phyloP scores from a whole-genome alignment of 495 filamentous ascomycete genomes.

The Achaetomiella virescens region DNA sequence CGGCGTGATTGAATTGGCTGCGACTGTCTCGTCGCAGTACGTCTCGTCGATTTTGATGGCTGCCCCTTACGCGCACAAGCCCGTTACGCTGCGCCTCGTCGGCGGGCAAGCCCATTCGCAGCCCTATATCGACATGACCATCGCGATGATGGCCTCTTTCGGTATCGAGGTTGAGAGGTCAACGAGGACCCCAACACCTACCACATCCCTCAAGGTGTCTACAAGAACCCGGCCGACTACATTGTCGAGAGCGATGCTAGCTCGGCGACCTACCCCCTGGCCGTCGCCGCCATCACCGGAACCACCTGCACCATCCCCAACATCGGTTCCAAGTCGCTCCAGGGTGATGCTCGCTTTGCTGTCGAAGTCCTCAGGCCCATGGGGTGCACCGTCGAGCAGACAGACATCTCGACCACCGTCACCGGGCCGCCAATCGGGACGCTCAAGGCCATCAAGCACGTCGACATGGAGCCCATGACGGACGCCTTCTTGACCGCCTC shows the following conservation, averaged over 20 bases:
- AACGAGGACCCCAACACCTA: slow-evolving; percentile 75
- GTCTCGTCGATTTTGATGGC: slow-evolving; percentile 96
- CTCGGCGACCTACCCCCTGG: slow-evolving; percentile 93
- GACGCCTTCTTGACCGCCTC: slow-evolving; percentile 96
- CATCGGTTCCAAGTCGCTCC: slow-evolving; percentile 84
- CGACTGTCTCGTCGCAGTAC: slow-evolving; percentile 94
- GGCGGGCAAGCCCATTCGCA: slow-evolving; percentile 96
- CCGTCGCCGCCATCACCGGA: slow-evolving; percentile 89
- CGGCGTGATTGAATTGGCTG: slow-evolving; percentile 83
- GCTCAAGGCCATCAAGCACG: slow-evolving; percentile 58
- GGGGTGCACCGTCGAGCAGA: slow-evolving; percentile 88
- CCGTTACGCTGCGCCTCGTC: slow-evolving; percentile 81
- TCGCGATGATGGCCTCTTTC: slow-evolving; percentile 93
- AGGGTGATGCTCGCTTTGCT: slow-evolving; percentile 94
- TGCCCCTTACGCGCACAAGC: slow-evolving; percentile 89
- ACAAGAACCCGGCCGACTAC: slow-evolving; percentile 81
- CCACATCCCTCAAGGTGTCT: slow-evolving; percentile 80
- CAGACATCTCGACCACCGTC: slow-evolving; percentile 81
- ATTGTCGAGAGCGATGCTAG: slow-evolving; percentile 95
- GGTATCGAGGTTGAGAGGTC: slow-evolving; percentile 66
- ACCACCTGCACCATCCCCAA: slow-evolving; percentile 94
- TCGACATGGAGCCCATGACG: slow-evolving; percentile 99
- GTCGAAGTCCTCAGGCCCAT: slow-evolving; percentile 86
- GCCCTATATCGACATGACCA: slow-evolving; percentile 98
- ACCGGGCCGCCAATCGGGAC: slow-evolving; percentile 72